Conservation (phyloP, 345 rosid species). For the Arabidopsis thaliana region DNA sequence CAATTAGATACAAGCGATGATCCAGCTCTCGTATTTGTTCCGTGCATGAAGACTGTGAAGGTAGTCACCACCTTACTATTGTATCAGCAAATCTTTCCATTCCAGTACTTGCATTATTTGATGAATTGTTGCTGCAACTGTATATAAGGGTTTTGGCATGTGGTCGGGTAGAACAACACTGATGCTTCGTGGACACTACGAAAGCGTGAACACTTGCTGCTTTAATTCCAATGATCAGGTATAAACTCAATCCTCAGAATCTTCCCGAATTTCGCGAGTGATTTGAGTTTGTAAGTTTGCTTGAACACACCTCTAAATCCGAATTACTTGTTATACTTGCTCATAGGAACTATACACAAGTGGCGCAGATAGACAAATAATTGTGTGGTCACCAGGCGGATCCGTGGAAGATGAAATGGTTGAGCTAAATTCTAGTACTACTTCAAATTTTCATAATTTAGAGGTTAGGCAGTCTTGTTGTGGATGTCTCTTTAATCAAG, state of each 20-base stretch:
- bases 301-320: conserved; percentile 13
- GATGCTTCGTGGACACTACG: conserved; percentile 86
- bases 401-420: conserved; percentile 51
- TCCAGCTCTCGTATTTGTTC: conserved; percentile 78
- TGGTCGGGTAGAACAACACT: conserved; percentile 74
- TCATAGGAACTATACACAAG: conserved; percentile 85
- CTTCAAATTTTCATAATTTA: background rate
- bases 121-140: conserved; percentile 26
- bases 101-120: conserved; percentile 14
- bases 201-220: conserved; percentile 78
- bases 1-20: conserved; percentile 71
- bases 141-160: conserved; percentile 69
- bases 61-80: conserved; percentile 45
- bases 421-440: background rate
- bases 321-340: conserved; percentile 22
- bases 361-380: conserved; percentile 79
- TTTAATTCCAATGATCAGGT: conserved; percentile 87
- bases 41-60: conserved; percentile 84
- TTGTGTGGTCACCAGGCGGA: conserved; percentile 82
- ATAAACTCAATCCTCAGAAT: conserved; percentile 17
- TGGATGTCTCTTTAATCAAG: conserved; percentile 24
- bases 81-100: conserved; percentile 6
- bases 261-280: background rate
- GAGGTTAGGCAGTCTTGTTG: background rate
- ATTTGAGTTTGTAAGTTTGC: conserved; percentile 5